phyloP scores from a whole-genome alignment of 352 stramenopile species.

The Blastocystis sp. region DNA sequence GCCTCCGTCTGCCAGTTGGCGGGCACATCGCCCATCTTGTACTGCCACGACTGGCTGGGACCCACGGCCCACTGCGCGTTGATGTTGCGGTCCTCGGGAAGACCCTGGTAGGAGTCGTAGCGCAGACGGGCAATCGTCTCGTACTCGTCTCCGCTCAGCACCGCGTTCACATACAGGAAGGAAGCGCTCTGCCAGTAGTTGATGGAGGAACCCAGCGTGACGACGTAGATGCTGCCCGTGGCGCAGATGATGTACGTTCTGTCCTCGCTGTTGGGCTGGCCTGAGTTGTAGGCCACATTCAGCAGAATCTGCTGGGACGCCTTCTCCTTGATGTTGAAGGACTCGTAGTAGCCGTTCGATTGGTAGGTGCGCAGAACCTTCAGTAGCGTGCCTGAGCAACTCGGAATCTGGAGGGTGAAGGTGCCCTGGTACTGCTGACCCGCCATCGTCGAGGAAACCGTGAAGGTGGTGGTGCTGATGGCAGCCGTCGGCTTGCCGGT shows the following conservation, averaged over 20 bases:
- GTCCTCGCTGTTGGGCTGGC: background rate
- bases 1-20: conserved; percentile 8
- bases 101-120: background rate
- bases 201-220: background rate
- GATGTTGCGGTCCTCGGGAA: background rate
- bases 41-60: conserved; percentile 4
- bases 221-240: background rate
- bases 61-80: background rate
- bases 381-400: background rate
- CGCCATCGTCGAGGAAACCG: background rate
- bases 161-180: conserved; percentile 26
- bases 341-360: background rate
- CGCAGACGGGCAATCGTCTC: background rate
- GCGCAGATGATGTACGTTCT: background rate
- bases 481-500: background rate
- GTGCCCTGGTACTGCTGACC: too few relatives aligned
- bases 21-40: conserved; percentile 45
- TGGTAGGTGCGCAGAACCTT: conserved; percentile 17
- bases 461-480: background rate
- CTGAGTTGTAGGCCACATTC: background rate
- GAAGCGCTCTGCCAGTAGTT: conserved; percentile 19
- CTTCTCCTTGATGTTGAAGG: background rate
- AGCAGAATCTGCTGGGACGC: background rate
- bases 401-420: too few relatives aligned
- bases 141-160: background rate